These are phyloP conservation scores for Lachancea waltii DNA, from an alignment of 805 yeast genomes.

Conservation along the genomic window DNA sequence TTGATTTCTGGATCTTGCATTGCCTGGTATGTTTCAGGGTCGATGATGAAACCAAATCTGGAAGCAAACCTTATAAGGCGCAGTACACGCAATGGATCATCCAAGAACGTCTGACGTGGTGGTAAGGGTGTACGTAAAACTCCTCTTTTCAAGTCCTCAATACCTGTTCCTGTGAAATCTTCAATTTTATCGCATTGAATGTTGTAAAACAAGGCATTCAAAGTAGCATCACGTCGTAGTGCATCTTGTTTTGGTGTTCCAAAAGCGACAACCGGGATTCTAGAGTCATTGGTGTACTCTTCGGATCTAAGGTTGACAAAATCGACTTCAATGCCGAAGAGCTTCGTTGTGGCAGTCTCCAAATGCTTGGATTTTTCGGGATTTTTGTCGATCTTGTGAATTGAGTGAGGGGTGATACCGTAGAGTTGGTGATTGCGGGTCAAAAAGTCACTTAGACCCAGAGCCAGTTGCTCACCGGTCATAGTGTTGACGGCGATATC, in stretches of 20 bases:
- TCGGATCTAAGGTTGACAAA: constrained; percentile 89
- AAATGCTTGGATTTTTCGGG: constrained; percentile 95
- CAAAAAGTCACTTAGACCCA: constrained; percentile 48
- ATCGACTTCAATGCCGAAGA: constrained; percentile 82
- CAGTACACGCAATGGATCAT: constrained; percentile 88
- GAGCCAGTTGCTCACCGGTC: constrained; percentile 84
- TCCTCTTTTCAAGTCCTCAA: constrained; percentile 63
- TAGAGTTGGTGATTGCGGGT: constrained; percentile 29
- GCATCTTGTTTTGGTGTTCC: constrained; percentile 96
- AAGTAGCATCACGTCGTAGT: constrained; percentile 86
- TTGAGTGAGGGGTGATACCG: constrained; percentile 34
- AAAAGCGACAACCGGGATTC: constrained; percentile 77
- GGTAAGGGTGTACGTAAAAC: constrained; percentile 81
- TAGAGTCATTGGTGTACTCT: constrained; percentile 69
- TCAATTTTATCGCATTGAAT: constrained; percentile 63
- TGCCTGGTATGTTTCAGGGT: constrained; percentile 48
- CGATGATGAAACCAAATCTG: constrained; percentile 64
- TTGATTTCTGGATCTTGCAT: constrained; percentile 59
- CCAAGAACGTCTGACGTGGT: constrained; percentile 79
- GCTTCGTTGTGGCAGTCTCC: constrained; percentile 90
- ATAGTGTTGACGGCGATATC: constrained; percentile 84
- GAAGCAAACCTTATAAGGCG: constrained; percentile 83
- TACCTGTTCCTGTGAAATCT: constrained; percentile 75
- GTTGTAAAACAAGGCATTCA: constrained; percentile 88
- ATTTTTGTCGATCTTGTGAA: constrained; percentile 82